These are phyloP conservation scores for Plasmopara viticola DNA, from an alignment of 352 stramenopile genomes.

Conservation along the genomic window DNA sequence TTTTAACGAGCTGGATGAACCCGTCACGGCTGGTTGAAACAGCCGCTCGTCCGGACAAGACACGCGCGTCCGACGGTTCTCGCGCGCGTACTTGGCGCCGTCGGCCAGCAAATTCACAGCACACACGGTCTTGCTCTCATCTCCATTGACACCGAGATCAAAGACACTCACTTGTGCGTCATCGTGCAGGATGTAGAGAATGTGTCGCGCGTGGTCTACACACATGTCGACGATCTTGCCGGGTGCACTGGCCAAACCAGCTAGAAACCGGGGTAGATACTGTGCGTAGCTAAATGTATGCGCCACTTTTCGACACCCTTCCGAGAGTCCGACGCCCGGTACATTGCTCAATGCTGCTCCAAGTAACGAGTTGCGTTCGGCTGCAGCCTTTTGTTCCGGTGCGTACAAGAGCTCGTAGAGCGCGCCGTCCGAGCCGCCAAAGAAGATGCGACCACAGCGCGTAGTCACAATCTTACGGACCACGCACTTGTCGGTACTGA, in stretches of 20 bases:
- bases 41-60: conserved; percentile 79
- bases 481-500: conserved; percentile 92
- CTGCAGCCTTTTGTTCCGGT: conserved; percentile 29
- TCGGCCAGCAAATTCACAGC: conserved; percentile 62
- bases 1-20: conserved; percentile 37
- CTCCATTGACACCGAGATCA: conserved; percentile 45
- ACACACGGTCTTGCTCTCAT: conserved; percentile 59
- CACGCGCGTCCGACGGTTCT: conserved; percentile 75
- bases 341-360: conserved; percentile 25
- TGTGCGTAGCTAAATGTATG: conserved; percentile 84
- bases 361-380: conserved; percentile 27
- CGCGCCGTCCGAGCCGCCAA: conserved; percentile 93
- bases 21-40: conserved; percentile 45
- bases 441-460: conserved; percentile 89
- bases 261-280: conserved; percentile 72
- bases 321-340: conserved; percentile 30
- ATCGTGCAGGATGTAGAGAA: conserved; percentile 90
- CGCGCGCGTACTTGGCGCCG: conserved; percentile 73
- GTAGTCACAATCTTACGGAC: conserved; percentile 88
- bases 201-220: conserved; percentile 82
- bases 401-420: conserved; percentile 92
- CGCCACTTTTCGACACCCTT: conserved; percentile 89
- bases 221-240: conserved; percentile 85
- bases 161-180: conserved; percentile 71
- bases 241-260: conserved; percentile 65